Evolutionary conservation across 73 alveolate species (phyloP), one percentile per base, ranked within the genome.

Genomic region (Paramecium octaurelia): DNA sequence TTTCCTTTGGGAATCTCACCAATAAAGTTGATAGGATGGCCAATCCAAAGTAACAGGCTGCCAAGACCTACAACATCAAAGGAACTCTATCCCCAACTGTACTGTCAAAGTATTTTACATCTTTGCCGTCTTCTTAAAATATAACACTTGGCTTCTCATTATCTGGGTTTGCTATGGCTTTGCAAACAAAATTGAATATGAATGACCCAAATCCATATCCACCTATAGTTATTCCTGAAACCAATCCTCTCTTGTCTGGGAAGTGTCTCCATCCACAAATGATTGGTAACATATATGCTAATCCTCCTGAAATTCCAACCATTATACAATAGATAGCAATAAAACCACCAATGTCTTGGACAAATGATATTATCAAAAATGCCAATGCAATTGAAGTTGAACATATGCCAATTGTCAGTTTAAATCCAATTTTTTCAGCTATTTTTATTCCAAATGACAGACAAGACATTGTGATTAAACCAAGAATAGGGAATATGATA

Each of bases 201-300:
- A 93, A 93, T 50, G 94, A 70, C 35, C 96, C 96, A 42, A 93
- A 93, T 20, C 94, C 96, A 93, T 64, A 93, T 8, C 92, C 96
- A 1, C 94, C 85, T 12, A 93, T 58, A 9, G 70, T 64, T 27
- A 93, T 86, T 12, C 96, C 96, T 9, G 85, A 40, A 21, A 93
- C 94, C 34, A 93, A 34, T 50, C 93, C 94, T 46, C 85, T 68
- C 14, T 88, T 70, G 16, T 92, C 85, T 6, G 96, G 96, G 31
- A 87, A 88, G 58, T 88, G 91, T 23, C 60, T 76, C 96, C 96
- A 93, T 40, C 92, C 94, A 27, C 88, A 50, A 18, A 71, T 24
- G 2, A 93, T 83, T 24, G 96, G 96, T 21, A 86, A 84, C 84
- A 93, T 88, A 35, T 93, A 93, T 8, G 64, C 69, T 20, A 92